Base-by-base conservation (phyloP, 495 filamentous ascomycete species). In the Neurospora sp. region DNA sequence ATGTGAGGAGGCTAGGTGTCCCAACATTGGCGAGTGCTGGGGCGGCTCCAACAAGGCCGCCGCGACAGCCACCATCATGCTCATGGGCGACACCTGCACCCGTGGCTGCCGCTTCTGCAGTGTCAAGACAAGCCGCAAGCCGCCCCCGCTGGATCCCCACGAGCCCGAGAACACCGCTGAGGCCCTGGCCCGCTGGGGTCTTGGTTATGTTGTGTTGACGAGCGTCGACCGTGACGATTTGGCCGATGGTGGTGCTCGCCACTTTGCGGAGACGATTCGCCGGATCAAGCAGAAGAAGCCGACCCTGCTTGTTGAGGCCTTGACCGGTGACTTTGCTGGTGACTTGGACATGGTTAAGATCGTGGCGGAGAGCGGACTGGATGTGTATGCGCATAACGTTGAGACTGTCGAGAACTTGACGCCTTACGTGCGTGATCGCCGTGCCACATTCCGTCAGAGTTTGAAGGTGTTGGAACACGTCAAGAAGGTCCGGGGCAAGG, bases 61-160 rank as follows among this genome's bases (percentile, higher is more conserved):
- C 31, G 96, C 96, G 2, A 99, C 96, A 37, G 96, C 96, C 0
- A 99, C 96, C 10, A 98, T 99, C 84, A 98, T 99, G 96, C 86
- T 98, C 8, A 98, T 98, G 95, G 96, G 96, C 75, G 96, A 99
- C 79, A 98, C 96, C 8, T 99, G 96, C 83, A 99, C 96, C 10
- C 91, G 96, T 38, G 96, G 96, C 27, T 99, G 96, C 82, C 90
- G 96, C 54, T 99, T 99, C 87, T 99, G 96, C 86, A 92, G 89
- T 73, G 96, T 99, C 69, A 98, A 98, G 89, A 99, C 96, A 0
- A 88, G 82, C 31, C 90, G 92, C 49, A 81, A 84, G 0, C 96
- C 96, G 4, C 83, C 91, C 10, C 93, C 96, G 35, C 88, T 98
- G 40, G 96, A 99, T 81, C 92, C 93, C 8, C 96, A 98, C 82